These are phyloP conservation scores for Cerrena zonata DNA, from an alignment of 1,284 basidiomycete species.

Conservation along the genomic window DNA sequence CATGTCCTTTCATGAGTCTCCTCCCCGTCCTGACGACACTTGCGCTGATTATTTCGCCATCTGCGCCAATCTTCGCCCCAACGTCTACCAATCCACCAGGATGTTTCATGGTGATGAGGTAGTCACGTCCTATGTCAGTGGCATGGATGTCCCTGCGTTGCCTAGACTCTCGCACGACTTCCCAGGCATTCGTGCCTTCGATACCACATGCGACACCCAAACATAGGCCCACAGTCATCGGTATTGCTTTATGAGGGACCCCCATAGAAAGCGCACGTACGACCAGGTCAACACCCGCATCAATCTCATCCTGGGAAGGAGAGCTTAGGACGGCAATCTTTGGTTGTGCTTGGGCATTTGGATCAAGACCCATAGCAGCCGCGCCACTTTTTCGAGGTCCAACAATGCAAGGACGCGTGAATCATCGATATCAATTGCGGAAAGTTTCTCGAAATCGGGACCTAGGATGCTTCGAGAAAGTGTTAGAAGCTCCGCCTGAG, in stretches of 20 bases:
- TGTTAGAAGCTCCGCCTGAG: constrained; percentile 36
- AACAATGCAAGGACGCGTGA: constrained; percentile 40
- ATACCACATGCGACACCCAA: constrained; percentile 60
- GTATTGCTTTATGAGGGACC: constrained; percentile 64
- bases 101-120: constrained; percentile 45
- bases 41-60: constrained; percentile 48
- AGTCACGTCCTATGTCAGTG: neutral
- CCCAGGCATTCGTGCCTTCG: constrained; percentile 46
- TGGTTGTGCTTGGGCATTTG: constrained; percentile 56
- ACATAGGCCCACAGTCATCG: constrained; percentile 70
- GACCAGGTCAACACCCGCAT: constrained; percentile 43
- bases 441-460: constrained; percentile 13
- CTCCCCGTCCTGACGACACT: constrained; percentile 64
- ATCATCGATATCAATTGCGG: constrained; percentile 18
- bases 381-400: constrained; percentile 53
- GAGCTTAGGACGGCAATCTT: constrained; percentile 59
- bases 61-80: constrained; percentile 43
- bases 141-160: neutral
- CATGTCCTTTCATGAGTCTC: constrained; percentile 62
- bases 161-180: constrained; percentile 31
- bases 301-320: constrained; percentile 26
- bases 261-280: constrained; percentile 69
- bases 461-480: constrained; percentile 36
- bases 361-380: constrained; percentile 58
- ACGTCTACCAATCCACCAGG: constrained; percentile 64